These are phyloP conservation scores for Davidsoniella virescens DNA, from an alignment of 2,329 filamentous ascomycete species.

Conservation along the genomic window DNA sequence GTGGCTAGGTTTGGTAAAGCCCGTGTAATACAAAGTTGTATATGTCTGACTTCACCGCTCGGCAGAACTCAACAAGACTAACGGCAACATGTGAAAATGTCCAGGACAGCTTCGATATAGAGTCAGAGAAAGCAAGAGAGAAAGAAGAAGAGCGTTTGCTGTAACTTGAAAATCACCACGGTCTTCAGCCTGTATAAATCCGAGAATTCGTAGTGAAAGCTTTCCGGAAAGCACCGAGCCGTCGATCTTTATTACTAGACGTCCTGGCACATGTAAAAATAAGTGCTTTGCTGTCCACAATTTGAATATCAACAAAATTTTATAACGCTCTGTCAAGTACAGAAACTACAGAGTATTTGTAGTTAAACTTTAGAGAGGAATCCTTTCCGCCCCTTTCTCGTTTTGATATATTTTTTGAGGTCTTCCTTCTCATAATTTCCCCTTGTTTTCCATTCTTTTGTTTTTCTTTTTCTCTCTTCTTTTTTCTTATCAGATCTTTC, in stretches of 20 bases:
- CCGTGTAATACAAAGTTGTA: background rate
- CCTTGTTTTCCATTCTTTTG: slow-evolving; percentile 5
- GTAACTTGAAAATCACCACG: too few species aligned
- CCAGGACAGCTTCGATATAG: background rate
- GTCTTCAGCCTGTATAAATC: too few species aligned
- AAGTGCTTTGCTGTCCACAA: background rate
- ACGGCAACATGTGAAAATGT: background rate
- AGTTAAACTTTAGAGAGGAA: too few species aligned
- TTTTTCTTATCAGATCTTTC: background rate
- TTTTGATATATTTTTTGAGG: background rate
- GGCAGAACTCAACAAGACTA: slow-evolving; percentile 12
- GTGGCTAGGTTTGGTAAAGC: too few species aligned
- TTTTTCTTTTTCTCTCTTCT: background rate
- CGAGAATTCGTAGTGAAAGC: too few species aligned
- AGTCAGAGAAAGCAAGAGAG: too few species aligned
- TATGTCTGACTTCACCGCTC: slow-evolving; percentile 6
- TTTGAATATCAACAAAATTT: slow-evolving; percentile 1
- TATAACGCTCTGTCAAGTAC: background rate
- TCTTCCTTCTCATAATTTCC: background rate
- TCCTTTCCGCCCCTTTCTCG: slow-evolving; percentile 1
- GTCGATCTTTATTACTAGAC: too few species aligned
- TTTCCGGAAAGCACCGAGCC: too few species aligned
- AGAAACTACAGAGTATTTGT: too few species aligned
- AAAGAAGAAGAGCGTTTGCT: too few species aligned
- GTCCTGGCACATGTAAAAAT: too few species aligned